Conservation (phyloP, 2,329 filamentous ascomycete species). For the Tolypocladium sp. region DNA sequence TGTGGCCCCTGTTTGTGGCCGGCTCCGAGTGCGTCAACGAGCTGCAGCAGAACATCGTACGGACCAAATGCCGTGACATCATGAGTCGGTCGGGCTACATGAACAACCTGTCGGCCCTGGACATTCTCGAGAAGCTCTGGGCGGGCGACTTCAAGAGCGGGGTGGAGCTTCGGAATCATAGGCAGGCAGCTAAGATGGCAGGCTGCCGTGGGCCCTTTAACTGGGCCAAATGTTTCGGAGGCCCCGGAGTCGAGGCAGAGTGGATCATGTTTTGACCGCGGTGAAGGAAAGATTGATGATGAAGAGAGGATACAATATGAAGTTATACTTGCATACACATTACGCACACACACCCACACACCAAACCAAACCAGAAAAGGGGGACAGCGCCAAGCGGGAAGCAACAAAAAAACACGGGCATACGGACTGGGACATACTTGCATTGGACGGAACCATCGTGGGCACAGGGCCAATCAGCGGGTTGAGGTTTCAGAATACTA, state of each 20-base stretch:
- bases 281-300: background rate
- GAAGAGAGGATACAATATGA: background rate
- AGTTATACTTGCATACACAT: background rate
- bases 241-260: slow-evolving; percentile 48
- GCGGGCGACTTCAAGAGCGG: slow-evolving; percentile 38
- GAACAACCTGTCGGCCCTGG: slow-evolving; percentile 81
- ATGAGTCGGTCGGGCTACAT: slow-evolving; percentile 85
- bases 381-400: background rate
- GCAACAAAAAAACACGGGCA: background rate
- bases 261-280: slow-evolving; percentile 55
- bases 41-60: slow-evolving; percentile 68
- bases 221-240: slow-evolving; percentile 49
- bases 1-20: slow-evolving; percentile 88
- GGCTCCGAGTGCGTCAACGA: slow-evolving; percentile 83
- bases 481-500: background rate
- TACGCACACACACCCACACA: background rate
- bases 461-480: background rate
- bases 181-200: slow-evolving; percentile 17
- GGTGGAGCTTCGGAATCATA: slow-evolving; percentile 18
- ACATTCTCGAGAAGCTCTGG: slow-evolving; percentile 83
- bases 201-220: slow-evolving; percentile 42
- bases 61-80: slow-evolving; percentile 74
- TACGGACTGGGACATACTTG: background rate
- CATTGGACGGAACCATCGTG: background rate
- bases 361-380: background rate